Base-by-base conservation (phyloP, 2,329 filamentous ascomycete genomes). In the Nemania sp. region DNA sequence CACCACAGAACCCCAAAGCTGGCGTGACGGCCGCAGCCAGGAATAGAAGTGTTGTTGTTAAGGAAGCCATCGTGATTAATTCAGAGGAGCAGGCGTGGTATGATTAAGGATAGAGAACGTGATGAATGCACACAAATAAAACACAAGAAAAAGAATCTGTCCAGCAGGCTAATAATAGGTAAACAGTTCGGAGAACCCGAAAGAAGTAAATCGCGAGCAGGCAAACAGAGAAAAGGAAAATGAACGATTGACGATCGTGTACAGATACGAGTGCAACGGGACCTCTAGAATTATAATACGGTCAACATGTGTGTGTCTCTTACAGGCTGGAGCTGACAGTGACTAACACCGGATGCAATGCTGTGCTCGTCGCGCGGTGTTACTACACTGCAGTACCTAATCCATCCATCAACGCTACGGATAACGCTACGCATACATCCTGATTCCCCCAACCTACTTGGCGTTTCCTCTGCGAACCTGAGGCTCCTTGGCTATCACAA, bases 1-100 rank as follows among this genome's bases (percentile, higher is more conserved):
- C 68, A 29, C 77, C 77, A 53, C 77, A 78, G 61, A 77, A 78
- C 7, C 70, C 73, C 10, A 75, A 62, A 4, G 68, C 74, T 22
- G 76, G 75, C 51, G 73, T 73, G 62, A 74, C 72, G 43, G 73
- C 71, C 56, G 73, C 70, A 57, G 73, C 74, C 49, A 77, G 58
- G 59, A 74, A 62, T n/a, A 75, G 66, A 13, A 77, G 52, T 11
- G 58, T 66, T 47, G 56, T 65, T 47, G 73, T 29, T 5, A 35
- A 54, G n/a, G 68, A 63, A 64, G 59, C 45, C 76, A 76, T 76
- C 29, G 57, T 35, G 52, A 38, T 51, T 6, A 24, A n/a, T 22
- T 22, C 47, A 38, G 43, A 15, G 2, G 47, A 47, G 20, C 1
- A 24, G 4, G 2, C 13, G n/a, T 35, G 27, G 7, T 52, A 55